These are phyloP conservation scores for Rubroboletus satanas DNA, from an alignment of 768 basidiomycete genomes.

Conservation along the genomic window DNA sequence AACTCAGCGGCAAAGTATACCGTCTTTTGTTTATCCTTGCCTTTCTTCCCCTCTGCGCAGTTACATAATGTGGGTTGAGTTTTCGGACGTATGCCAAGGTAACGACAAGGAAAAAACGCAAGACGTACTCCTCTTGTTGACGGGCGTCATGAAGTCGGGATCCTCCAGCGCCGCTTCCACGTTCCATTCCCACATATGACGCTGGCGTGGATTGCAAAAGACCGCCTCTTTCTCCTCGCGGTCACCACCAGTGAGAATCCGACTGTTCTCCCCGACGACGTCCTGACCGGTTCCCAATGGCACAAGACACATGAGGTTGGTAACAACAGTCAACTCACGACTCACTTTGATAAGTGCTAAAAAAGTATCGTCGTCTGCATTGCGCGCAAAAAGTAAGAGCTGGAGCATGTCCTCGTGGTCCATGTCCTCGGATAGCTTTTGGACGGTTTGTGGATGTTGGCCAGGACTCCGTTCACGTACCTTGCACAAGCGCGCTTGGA, in stretches of 20 bases:
- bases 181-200: slow-evolving; percentile 44
- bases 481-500: slow-evolving; percentile 35
- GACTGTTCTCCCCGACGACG: slow-evolving; percentile 56
- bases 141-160: slow-evolving; percentile 17
- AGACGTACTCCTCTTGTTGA: slow-evolving; percentile 48
- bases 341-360: slow-evolving; percentile 53
- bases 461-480: slow-evolving; percentile 26
- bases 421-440: slow-evolving; percentile 21
- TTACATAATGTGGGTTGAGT: neutral
- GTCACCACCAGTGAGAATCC: slow-evolving; percentile 41
- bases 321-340: neutral
- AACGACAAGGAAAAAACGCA: neutral
- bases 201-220: slow-evolving; percentile 60
- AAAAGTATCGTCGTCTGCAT: slow-evolving; percentile 57
- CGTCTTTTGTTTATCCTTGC: slow-evolving; percentile 7
- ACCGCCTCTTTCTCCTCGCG: slow-evolving; percentile 51
- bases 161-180: slow-evolving; percentile 28
- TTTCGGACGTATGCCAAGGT: neutral
- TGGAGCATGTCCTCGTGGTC: slow-evolving; percentile 23
- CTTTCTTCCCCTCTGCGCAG: slow-evolving; percentile 31
- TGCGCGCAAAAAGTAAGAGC: slow-evolving; percentile 33
- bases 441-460: slow-evolving; percentile 9
- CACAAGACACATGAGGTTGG: neutral
- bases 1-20: slow-evolving; percentile 51
- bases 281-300: slow-evolving; percentile 48